Conservation (phyloP, 225 moss, liverwort and hornwort species). For the Asterella californica region DNA sequence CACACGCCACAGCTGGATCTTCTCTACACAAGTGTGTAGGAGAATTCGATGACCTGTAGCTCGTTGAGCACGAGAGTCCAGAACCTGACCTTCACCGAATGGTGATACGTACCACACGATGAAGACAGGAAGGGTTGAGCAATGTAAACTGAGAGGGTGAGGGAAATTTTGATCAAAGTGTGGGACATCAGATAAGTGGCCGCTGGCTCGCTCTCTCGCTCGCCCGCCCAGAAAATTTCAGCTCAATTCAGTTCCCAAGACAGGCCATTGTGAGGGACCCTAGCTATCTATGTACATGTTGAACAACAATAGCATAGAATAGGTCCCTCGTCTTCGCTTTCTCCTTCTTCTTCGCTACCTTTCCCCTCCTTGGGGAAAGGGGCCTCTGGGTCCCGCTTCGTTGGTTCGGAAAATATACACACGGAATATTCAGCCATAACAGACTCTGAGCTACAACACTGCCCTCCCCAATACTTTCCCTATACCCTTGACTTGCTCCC, state of each 20-base stretch:
- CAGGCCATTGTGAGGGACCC: no score
- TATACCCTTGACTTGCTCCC: no score
- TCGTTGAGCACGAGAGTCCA: neutral
- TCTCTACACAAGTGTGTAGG: neutral
- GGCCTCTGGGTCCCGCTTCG: no score
- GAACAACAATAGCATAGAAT: no score
- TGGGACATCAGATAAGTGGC: constrained; percentile 2
- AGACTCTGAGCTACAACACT: no score
- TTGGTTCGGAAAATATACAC: no score
- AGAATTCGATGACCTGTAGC: neutral
- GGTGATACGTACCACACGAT: neutral
- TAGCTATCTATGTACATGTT: no score
- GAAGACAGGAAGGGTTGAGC: neutral
- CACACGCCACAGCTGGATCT: constrained; percentile 5
- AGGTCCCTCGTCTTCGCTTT: neutral
- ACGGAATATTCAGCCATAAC: no score
- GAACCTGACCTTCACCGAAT: constrained; percentile 1
- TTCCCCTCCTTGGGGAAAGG: neutral
- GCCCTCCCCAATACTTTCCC: no score
- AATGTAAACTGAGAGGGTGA: neutral
- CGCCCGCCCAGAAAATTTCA: neutral
- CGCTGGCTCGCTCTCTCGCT: neutral
- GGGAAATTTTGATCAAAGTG: neutral
- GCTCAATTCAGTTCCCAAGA: neutral
- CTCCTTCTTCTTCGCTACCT: neutral